Base-by-base conservation (phyloP, 345 rosid genomes). In the Raphanus raphanistrum region DNA sequence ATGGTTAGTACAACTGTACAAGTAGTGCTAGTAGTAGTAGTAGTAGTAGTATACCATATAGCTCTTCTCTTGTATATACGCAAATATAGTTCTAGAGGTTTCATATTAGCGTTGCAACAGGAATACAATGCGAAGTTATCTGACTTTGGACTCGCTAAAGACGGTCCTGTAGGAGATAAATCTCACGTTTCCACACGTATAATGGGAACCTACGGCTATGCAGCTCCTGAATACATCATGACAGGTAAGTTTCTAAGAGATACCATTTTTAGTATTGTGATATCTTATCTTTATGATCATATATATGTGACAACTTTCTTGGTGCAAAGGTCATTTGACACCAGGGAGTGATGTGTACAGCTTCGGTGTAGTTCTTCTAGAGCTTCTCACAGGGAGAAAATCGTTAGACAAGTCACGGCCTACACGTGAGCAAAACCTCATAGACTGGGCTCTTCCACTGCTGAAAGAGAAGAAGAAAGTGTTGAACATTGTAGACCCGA, bases 181-280 rank as follows among this genome's bases (percentile, higher is more conserved):
- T 90, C 98, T 1, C 98, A 94, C 66, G 98, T 94, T 78, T 92
- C 98, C 16, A 94, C 98, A 13, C 97, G 98, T n/a, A 85, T 94
- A 82, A 94, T 94, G 98, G 98, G 98, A 57, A 94, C 98, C 11
- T 92, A 94, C 16, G 98, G 98, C 11, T 94, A 94, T 74, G 98
- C 98, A 31, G 98, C 98, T 28, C 98, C 98, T 0, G 98, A 92
- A 76, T 94, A 94, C 82, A 89, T 94, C 79, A 94, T 94, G 98
- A 92, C 98, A 58, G 98, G 98, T 81, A 81, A 81, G 72, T 48
- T 61, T n/a, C 52, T 28, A 7, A 29, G 6, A 58, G 67, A 2
- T 17, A 17, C 69, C 32, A 61, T 16, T 43, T 28, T 60, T 6
- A 45, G 12, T 16, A 43, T 16, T 60, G 43, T 72, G 43, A 61